These are phyloP conservation scores for Echites panduratus DNA, from an alignment of 257 asterid species.

Conservation along the genomic window DNA sequence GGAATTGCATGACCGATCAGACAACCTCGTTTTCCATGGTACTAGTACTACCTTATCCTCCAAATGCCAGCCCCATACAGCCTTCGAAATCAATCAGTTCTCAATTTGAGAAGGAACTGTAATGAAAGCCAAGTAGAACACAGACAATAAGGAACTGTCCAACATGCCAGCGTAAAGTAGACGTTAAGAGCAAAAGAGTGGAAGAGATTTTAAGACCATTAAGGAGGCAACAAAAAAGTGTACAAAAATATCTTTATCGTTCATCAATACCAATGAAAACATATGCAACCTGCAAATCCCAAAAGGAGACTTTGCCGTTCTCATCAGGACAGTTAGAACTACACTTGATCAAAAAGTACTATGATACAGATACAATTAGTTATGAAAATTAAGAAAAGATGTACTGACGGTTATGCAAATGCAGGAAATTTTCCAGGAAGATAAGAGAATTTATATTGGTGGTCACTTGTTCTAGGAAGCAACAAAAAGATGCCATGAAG, in stretches of 20 bases:
- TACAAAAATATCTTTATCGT: constrained; percentile 1
- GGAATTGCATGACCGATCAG: no score
- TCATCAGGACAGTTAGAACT: background rate
- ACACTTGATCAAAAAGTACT: background rate
- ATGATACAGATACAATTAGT: background rate
- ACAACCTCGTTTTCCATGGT: no score
- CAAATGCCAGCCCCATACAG: no score
- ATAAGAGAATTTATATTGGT: background rate
- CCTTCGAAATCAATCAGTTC: no score
- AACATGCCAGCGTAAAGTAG: background rate
- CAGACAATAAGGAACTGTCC: no score
- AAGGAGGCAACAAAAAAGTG: background rate
- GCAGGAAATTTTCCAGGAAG: no score
- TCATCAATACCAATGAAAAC: background rate
- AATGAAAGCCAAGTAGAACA: no score
- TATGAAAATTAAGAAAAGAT: background rate
- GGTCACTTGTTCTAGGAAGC: background rate
- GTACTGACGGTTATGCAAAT: background rate
- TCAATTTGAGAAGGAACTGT: no score
- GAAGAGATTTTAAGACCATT: background rate
- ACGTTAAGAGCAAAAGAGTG: background rate
- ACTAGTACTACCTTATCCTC: no score
- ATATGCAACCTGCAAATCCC: no score
- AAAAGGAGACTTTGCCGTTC: background rate
- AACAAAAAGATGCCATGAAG: background rate